These are phyloP conservation scores for Gnomoniopsis smithogilvyi DNA, from an alignment of 2,329 filamentous ascomycete species.

Conservation along the genomic window DNA sequence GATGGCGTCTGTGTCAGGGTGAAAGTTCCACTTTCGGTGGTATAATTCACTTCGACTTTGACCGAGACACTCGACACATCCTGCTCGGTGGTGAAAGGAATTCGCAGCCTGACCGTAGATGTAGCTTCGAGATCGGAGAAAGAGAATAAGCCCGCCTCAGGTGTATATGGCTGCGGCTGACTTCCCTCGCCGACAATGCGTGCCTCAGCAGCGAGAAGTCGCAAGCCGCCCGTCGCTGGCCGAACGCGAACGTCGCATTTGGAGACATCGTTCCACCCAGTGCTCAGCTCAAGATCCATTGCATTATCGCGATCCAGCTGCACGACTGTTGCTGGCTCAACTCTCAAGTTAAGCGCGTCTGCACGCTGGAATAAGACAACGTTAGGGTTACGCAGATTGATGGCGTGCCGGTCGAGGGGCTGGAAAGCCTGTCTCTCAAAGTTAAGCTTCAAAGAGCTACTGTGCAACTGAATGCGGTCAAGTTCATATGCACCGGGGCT, in stretches of 20 bases:
- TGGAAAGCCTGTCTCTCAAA: conserved; percentile 59
- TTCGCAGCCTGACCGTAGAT: conserved; percentile 54
- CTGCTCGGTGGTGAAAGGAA: conserved; percentile 83
- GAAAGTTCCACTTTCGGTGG: conserved; percentile 63
- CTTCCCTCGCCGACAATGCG: conserved; percentile 41
- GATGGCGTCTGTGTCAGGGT: conserved; percentile 59
- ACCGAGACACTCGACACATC: conserved; percentile 68
- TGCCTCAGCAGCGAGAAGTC: conserved; percentile 60
- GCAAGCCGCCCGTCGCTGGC: conserved; percentile 62
- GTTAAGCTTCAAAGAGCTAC: conserved; percentile 61
- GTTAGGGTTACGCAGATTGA: conserved; percentile 56
- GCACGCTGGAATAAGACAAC: conserved; percentile 72
- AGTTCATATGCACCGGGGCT: conserved; percentile 73
- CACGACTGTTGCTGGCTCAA: conserved; percentile 66
- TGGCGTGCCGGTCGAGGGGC: conserved; percentile 40
- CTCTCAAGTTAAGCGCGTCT: conserved; percentile 64
- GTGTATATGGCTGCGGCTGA: conserved; percentile 39
- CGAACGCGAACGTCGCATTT: conserved; percentile 60
- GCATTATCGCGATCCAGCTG: conserved; percentile 77
- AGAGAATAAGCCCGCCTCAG: conserved; percentile 49
- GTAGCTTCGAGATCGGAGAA: conserved; percentile 45
- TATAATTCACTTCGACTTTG: conserved; percentile 73
- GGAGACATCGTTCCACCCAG: conserved; percentile 69
- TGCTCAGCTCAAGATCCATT: conserved; percentile 69
- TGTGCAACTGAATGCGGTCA: conserved; percentile 65